Evolutionary conservation across 371 early-diverging fungal species (phyloP), one percentile per base, ranked within the genome.

Genomic region (Mucor velutinosus): DNA sequence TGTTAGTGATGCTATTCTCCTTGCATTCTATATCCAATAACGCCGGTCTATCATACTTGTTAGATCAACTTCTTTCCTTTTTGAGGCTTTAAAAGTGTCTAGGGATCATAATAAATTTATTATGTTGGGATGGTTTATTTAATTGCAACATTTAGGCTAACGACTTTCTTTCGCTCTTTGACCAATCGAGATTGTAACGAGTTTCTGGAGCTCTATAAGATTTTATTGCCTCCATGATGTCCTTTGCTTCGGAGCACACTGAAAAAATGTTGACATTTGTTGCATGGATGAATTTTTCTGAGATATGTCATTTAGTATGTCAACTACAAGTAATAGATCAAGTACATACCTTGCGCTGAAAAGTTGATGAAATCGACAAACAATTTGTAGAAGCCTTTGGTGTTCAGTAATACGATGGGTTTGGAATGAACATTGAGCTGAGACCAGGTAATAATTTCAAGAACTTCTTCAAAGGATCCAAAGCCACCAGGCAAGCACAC

Each of bases 371-470:
- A 86, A 53, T 85, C 77, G 37, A 82, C 73, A 65, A 95, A 83
- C 7, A 87, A 79, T 15, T 87, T 85, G 70, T 87, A 96, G 77
- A 85, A 95, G 2, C 87, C 89, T 58, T 86, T 82, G 61, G 85
- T 88, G 76, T 96, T 93, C 23, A 96, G 68, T 19, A 94, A 74
- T 47, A 92, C 71, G 21, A 96, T 86, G 11, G 92, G 94, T 70
- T 93, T 94, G 33, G 77, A 70, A 64, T 93, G 92, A 62, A 94
- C 91, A 53, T 85, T 82, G 10, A 94, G 69, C 61, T 90, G 87
- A 12, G 92, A 91, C 96, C 95, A 94, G 4, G 94, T 93, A 33
- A 89, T 87, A 67, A 93, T 87, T 76, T 95, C 95, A 10, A 94
- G 75, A 66, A 94, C 80, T 70, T 95, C 96, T 74, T 96, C 96